These are phyloP conservation scores for Zizania latifolia DNA, from an alignment of 176 grass and related monocot genomes.

Conservation along the genomic window DNA sequence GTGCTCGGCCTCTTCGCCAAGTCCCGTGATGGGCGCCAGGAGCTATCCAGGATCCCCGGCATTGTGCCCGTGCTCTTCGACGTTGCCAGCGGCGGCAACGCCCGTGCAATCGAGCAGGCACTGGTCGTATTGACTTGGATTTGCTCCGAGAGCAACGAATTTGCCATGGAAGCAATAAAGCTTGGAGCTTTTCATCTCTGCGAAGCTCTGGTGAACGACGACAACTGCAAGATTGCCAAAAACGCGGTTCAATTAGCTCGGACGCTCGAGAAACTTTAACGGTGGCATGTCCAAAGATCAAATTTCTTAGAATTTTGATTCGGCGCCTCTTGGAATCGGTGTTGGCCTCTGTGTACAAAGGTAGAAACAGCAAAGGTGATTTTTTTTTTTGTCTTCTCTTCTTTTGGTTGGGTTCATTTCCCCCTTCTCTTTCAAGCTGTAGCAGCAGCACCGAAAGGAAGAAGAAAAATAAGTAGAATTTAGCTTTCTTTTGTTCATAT, in stretches of 20 bases:
- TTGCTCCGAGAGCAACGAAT: constrained; percentile 49
- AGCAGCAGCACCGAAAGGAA: constrained; percentile 33
- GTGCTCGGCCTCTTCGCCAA: constrained; percentile 68
- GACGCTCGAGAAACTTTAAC: constrained; percentile 53
- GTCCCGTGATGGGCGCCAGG: constrained; percentile 13
- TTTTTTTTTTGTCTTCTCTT: constrained; percentile 35
- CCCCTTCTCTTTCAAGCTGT: constrained; percentile 25
- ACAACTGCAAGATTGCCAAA: constrained; percentile 78
- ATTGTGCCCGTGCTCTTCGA: too few relatives aligned
- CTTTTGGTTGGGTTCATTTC: constrained; percentile 7
- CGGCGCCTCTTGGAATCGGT: constrained; percentile 22
- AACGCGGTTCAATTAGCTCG: constrained; percentile 63
- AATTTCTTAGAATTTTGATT: constrained; percentile 48
- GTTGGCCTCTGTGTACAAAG: constrained; percentile 44
- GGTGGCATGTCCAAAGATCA: constrained; percentile 19
- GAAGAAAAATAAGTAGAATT: constrained; percentile 29
- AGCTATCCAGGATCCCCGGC: too few relatives aligned
- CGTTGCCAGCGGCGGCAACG: too few relatives aligned
- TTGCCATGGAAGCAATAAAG: constrained; percentile 56
- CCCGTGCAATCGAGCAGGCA: constrained; percentile 46
- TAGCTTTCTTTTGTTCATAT: constrained; percentile 53
- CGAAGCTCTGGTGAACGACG: constrained; percentile 44
- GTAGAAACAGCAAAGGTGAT: constrained; percentile 51
- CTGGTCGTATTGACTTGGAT: constrained; percentile 66
- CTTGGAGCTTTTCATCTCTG: constrained; percentile 66